phyloP scores from a whole-genome alignment of 495 filamentous ascomycete genomes.

The Neurospora sp. region DNA sequence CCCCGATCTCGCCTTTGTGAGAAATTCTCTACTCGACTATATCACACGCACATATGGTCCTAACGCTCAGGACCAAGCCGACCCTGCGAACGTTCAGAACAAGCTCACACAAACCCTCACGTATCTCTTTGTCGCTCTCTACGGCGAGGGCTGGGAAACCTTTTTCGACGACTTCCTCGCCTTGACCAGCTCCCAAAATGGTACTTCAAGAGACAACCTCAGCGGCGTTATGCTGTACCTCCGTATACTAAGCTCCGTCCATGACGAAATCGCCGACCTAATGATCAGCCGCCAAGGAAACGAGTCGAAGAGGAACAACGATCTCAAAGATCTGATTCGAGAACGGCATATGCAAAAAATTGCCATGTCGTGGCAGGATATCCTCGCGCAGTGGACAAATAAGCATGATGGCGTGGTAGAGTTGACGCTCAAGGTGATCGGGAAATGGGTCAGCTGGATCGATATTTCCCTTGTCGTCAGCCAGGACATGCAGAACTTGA shows the following conservation, averaged over 20 bases:
- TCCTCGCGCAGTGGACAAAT: conserved; percentile 69
- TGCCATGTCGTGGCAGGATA: conserved; percentile 79
- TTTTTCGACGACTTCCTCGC: conserved; percentile 82
- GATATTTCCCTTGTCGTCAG: conserved; percentile 91
- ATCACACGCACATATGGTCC: conserved; percentile 59
- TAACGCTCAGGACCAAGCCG: conserved; percentile 41
- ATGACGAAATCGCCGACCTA: conserved; percentile 95
- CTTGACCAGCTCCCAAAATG: conserved; percentile 50
- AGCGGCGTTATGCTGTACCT: conserved; percentile 78
- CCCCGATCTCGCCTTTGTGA: conserved; percentile 58
- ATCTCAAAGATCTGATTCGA: conserved; percentile 82
- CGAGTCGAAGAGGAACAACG: conserved; percentile 68
- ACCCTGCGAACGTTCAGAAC: conserved; percentile 76
- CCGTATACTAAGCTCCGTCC: conserved; percentile 73
- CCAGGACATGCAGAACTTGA: conserved; percentile 66
- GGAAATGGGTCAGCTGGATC: conserved; percentile 96
- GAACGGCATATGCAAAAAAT: conserved; percentile 78
- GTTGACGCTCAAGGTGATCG: conserved; percentile 77
- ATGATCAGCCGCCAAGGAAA: conserved; percentile 62
- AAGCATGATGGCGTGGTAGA: conserved; percentile 67
- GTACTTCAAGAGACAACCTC: conserved; percentile 52
- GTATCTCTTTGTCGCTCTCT: conserved; percentile 76
- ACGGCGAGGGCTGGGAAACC: conserved; percentile 70
- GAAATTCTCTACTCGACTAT: conserved; percentile 69
- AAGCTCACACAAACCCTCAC: conserved; percentile 95